Conservation (phyloP, 164 flowering plant species). For the Taxillus chinensis region DNA sequence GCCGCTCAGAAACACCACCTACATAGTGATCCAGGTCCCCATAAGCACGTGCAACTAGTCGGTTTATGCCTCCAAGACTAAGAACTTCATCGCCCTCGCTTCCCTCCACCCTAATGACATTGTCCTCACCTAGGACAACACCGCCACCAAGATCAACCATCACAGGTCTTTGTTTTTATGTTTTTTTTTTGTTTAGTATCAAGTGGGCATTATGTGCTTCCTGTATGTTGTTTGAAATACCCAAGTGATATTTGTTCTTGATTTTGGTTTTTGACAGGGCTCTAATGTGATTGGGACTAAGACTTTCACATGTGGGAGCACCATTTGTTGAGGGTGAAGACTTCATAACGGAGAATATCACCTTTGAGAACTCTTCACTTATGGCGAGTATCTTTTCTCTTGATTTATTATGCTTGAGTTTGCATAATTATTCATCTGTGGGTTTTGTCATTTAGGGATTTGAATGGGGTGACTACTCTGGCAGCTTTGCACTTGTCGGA, state of each 20-base stretch:
- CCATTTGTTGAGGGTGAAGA: slow-evolving; percentile 91
- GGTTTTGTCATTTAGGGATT: too few species aligned
- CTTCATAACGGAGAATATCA: slow-evolving; percentile 88
- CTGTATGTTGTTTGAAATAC: too few species aligned
- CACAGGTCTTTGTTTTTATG: slow-evolving; percentile 41
- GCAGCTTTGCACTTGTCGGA: slow-evolving; percentile 85
- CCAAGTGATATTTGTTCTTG: slow-evolving; percentile 1
- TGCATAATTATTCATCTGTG: background rate
- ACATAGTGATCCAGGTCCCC: slow-evolving; percentile 53
- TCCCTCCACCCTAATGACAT: slow-evolving; percentile 57
- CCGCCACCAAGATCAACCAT: slow-evolving; percentile 73
- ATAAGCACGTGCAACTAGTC: slow-evolving; percentile 83
- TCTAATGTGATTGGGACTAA: slow-evolving; percentile 82
- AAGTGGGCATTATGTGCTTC: too few species aligned
- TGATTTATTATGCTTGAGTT: background rate
- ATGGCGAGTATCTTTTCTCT: slow-evolving; percentile 29
- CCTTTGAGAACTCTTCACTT: slow-evolving; percentile 91
- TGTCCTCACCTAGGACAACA: slow-evolving; percentile 78
- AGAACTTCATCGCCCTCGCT: slow-evolving; percentile 75
- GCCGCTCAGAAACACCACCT: slow-evolving; percentile 57
- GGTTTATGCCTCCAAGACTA: slow-evolving; percentile 83
- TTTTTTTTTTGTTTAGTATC: too few species aligned
- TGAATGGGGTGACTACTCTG: slow-evolving; percentile 19
- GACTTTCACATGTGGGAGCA: slow-evolving; percentile 83
- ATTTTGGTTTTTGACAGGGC: slow-evolving; percentile 23